Base-by-base conservation (phyloP, 2,329 filamentous ascomycete species). In the Aspergillus hiratsukae region DNA sequence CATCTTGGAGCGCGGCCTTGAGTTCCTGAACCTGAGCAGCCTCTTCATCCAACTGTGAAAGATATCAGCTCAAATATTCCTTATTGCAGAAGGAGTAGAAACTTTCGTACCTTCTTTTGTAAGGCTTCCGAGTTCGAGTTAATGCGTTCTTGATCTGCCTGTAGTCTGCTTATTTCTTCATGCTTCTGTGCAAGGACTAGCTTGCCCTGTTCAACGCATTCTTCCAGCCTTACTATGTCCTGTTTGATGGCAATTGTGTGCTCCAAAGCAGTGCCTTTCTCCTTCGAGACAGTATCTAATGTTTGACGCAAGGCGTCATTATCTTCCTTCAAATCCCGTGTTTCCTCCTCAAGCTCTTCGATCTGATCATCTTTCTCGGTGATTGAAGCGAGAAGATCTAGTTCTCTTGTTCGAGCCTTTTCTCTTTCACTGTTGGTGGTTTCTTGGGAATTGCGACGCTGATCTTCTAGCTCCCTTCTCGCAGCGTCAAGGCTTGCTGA, bases 301-400 rank as follows among this genome's bases (percentile, higher is more conserved):
- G 54, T 56, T 28, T 64, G 62, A 4, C 56, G 58, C 8, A 68
- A 46, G 28, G 63, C 49, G 19, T 63, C 54, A 55, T 64, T 65
- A 41, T 68, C 62, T 29, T 57, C 57, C 54, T 52, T 58, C n/a
- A 67, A 57, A 17, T 53, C 49, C 45, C 62, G 61, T 4, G 76
- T 54, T 27, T 73, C 62, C 48, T 75, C 69, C 27, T 77, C 71
- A 11, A 76, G 61, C 43, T 76, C 72, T 27, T 78, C 76, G 4
- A 79, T 53, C 5, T 70, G 67, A 54, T 81, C 78, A 31, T 80
- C 75, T 55, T 76, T 78, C 21, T 73, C 74, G 1, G 76, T 76
- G 4, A 76, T 56, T 7, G 66, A 72, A 41, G 77, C 73, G 23
- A 76, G 70, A 25, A 76, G 66, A 31, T 75, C 72, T 3, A 81